Evolutionary conservation across 768 basidiomycete genomes (phyloP), one percentile per base, ranked within the genome.

Genomic region (Epithele typhae): DNA sequence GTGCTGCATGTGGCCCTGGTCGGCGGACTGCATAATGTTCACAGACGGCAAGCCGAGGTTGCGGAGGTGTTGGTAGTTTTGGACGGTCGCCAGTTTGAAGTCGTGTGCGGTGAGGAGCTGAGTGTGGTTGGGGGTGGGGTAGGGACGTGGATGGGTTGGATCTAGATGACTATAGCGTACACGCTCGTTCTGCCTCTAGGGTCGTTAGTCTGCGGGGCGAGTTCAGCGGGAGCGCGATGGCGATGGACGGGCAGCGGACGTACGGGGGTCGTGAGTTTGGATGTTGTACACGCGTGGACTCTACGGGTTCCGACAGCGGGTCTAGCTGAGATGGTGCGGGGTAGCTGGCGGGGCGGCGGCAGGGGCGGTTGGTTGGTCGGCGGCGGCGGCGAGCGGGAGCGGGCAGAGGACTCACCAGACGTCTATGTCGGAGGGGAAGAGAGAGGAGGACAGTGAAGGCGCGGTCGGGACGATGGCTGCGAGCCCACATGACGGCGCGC

Each of bases 1-100:
- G 37, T 64, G 58, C 40, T 69, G 67, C 51, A 69, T 65, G 41
- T 58, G 56, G 44, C 48, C 61, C n/a, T n/a, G n/a, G n/a, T n/a
- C n/a, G 42, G 55, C 55, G 24, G 64, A 59, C 46, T 62, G 60
- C 66, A 75, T 71, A 43, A 54, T 65, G 49, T 41, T 48, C 40
- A 56, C 45, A 36, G 63, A 58, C 9, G 60, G 56, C 25, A 49
- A 23, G 48, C 59, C 59, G 30, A 60, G 57, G 39, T 51, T 49
- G 41, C 22, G 56, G 15, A 59, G 46, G 37, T 58, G 59, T 25
- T 59, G 40, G 50, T 53, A 53, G 46, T 56, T 64, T 37, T 59
- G 62, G 18, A 57, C 49, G 25, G 61, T 57, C 41, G 61, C 59
- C 57, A 59, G 57, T 22, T 50, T 59, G 52, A 35, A 43, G 44